Evolutionary conservation across 73 alveolate genomes (phyloP).

Genomic region (Durusdinium trenchii): DNA sequence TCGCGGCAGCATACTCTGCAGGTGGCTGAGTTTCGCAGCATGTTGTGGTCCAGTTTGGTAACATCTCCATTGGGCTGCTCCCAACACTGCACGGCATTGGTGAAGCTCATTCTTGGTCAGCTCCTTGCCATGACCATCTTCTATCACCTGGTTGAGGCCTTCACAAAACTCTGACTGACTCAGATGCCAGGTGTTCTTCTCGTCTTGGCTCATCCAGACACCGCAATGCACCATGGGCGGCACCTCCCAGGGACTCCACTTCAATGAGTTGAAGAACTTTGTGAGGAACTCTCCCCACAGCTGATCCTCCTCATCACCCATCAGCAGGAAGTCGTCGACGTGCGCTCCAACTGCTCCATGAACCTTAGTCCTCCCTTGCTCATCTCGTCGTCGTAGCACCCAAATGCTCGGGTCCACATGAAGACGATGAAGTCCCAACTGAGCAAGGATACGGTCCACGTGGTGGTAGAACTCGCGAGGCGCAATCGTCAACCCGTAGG

Average conservation of each 20-base stretch:
- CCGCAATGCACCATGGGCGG: constrained; percentile 4
- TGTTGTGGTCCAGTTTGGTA: constrained; percentile 7
- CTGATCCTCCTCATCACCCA: neutral
- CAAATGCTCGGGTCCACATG: neutral
- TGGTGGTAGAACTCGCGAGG: neutral
- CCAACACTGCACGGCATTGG: neutral
- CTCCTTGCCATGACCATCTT: neutral
- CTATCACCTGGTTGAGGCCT: neutral
- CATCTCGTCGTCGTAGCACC: neutral
- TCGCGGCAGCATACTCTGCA: neutral
- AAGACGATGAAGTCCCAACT: neutral
- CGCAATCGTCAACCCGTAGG: neutral
- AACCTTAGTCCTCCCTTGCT: neutral
- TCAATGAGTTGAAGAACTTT: neutral
- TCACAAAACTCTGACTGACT: neutral
- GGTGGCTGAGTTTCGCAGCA: neutral
- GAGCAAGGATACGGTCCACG: neutral
- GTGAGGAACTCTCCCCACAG: neutral
- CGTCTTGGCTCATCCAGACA: neutral
- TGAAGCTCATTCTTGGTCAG: neutral
- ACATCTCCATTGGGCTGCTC: neutral
- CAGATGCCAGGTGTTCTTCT: neutral
- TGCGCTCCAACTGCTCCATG: neutral
- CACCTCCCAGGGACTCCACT: neutral
- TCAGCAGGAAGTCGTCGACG: neutral